These are phyloP conservation scores for Collybia sp. DNA, from an alignment of 768 basidiomycete genomes.

Conservation along the genomic window DNA sequence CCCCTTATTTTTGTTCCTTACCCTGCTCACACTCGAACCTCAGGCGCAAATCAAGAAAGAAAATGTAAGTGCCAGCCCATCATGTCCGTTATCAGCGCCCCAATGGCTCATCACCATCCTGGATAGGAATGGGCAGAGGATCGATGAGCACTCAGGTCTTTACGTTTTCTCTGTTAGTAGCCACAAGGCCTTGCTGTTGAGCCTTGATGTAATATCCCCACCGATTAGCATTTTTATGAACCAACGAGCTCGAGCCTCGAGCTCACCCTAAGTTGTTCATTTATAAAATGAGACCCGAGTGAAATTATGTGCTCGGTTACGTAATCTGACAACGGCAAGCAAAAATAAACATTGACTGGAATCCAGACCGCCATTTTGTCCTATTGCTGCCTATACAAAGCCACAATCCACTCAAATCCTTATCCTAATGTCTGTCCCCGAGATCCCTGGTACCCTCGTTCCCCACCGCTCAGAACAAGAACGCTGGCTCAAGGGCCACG, in stretches of 20 bases:
- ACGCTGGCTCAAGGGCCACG: constrained; percentile 56
- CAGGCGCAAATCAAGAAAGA: constrained; percentile 99
- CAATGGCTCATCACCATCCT: constrained; percentile 11
- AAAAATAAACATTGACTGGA: not conserved
- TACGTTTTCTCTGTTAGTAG: constrained; percentile 4
- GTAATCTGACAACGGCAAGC: constrained; percentile 5
- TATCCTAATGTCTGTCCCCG: constrained; percentile 53
- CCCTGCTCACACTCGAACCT: constrained; percentile 8
- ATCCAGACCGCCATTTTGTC: not conserved
- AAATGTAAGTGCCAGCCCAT: constrained; percentile 75
- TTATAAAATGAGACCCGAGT: not conserved
- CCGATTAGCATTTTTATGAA: constrained; percentile 2
- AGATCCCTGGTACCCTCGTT: constrained; percentile 64
- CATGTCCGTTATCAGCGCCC: constrained; percentile 3
- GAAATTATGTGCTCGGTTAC: constrained; percentile 6
- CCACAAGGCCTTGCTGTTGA: constrained; percentile 9
- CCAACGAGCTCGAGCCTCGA: too few species aligned
- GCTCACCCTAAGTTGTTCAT: not conserved
- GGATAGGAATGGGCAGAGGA: constrained; percentile 90
- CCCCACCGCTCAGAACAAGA: constrained; percentile 55
- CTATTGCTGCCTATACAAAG: constrained; percentile 1
- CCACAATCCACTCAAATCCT: constrained; percentile 1
- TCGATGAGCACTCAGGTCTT: constrained; percentile 45
- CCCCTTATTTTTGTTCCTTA: constrained; percentile 3
- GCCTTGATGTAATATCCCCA: constrained; percentile 14